Evolutionary conservation across 2,329 filamentous ascomycete genomes (phyloP).

Genomic region (Trichophyton benhamiae): DNA sequence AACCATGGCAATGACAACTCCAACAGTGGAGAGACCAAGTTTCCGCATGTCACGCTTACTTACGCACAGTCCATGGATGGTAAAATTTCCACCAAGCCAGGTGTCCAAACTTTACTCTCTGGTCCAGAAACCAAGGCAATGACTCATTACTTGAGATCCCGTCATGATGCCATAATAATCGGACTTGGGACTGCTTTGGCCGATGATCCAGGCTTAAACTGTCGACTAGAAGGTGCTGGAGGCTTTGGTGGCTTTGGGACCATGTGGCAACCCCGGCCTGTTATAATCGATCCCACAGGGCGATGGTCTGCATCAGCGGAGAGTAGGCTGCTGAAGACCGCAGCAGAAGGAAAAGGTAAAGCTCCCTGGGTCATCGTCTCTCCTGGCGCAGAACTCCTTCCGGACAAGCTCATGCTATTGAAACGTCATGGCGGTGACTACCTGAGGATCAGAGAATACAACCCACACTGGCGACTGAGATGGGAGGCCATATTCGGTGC

Average conservation of each 20-base stretch:
- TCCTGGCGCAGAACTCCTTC: slow-evolving; percentile 33
- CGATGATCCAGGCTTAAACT: slow-evolving; percentile 78
- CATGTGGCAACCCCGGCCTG: slow-evolving; percentile 59
- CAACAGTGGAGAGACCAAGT: slow-evolving; percentile 18
- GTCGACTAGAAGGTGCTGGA: slow-evolving; percentile 54
- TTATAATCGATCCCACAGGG: slow-evolving; percentile 68
- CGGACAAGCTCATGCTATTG: slow-evolving; percentile 34
- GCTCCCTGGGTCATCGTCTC: slow-evolving; percentile 61
- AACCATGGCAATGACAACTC: neutral
- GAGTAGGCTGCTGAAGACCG: slow-evolving; percentile 55
- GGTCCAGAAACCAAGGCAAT: slow-evolving; percentile 76
- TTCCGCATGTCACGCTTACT: slow-evolving; percentile 62
- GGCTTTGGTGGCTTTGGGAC: slow-evolving; percentile 43
- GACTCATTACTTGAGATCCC: slow-evolving; percentile 83
- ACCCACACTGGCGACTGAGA: slow-evolving; percentile 37
- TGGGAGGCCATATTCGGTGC: slow-evolving; percentile 54
- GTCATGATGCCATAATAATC: slow-evolving; percentile 73
- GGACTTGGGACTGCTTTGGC: slow-evolving; percentile 73
- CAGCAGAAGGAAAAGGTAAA: slow-evolving; percentile 51
- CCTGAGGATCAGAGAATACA: slow-evolving; percentile 29
- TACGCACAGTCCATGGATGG: slow-evolving; percentile 87
- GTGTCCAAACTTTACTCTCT: slow-evolving; percentile 70
- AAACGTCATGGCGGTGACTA: slow-evolving; percentile 38
- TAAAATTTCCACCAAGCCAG: slow-evolving; percentile 61
- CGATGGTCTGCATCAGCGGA: slow-evolving; percentile 53